These are phyloP conservation scores for Coccomyxa sp. DNA, from an alignment of 139 green algal genomes.

Conservation along the genomic window DNA sequence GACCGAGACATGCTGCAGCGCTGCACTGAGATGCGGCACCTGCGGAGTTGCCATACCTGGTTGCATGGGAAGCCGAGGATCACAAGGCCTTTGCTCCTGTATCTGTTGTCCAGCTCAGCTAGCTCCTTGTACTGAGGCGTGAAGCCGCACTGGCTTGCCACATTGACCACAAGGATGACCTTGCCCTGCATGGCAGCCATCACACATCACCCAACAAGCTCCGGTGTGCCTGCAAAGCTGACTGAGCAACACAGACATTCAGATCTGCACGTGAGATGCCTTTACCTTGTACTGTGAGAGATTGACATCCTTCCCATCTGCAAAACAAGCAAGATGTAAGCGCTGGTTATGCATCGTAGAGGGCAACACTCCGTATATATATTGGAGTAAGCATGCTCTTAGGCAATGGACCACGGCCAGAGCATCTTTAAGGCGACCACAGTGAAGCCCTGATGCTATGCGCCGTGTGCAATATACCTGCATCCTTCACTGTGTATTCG, in stretches of 20 bases:
- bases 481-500: constrained; percentile 33
- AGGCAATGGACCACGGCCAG: too few relatives aligned
- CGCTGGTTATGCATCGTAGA: neutral
- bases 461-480: neutral
- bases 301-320: constrained; percentile 41
- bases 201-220: too few relatives aligned
- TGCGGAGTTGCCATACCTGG: constrained; percentile 52
- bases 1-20: neutral
- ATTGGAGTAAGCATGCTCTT: too few relatives aligned
- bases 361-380: too few relatives aligned
- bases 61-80: constrained; percentile 80
- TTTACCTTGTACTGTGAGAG: constrained; percentile 50
- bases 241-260: too few relatives aligned
- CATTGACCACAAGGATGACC: constrained; percentile 72
- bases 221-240: too few relatives aligned
- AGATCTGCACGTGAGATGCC: too few relatives aligned
- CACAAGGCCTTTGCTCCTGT: constrained; percentile 54
- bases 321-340: neutral
- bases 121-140: constrained; percentile 61
- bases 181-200: too few relatives aligned
- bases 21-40: too few relatives aligned
- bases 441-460: neutral
- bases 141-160: constrained; percentile 51
- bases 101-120: constrained; percentile 68
- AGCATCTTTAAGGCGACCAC: neutral